Evolutionary conservation across 306 rosid genomes (phyloP), one percentile per base, ranked within the genome.

Genomic region (Cicer judaicum): DNA sequence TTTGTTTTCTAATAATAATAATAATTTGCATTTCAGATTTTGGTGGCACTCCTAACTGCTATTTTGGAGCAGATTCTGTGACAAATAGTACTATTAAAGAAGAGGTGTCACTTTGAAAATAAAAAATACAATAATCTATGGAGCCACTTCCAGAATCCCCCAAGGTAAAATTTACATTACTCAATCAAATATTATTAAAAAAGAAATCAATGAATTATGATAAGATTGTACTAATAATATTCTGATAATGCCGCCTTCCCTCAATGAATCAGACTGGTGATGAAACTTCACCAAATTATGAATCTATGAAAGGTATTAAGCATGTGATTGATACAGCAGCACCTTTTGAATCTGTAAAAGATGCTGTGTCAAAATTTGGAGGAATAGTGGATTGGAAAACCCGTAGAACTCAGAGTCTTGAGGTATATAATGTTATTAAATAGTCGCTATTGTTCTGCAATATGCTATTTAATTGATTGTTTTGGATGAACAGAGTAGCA

Each of bases 401-500:
- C 16, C 85, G 80, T 56, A 62, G 87, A 77, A 70, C 75, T 14
- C 82, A 77, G 29, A 80, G 73, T 77, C 11, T 80, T 18, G 75
- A 77, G 80, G 87, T 78, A 76, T 29, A 29, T 29, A 29, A 29
- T 29, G 34, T 29, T 29, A 29, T 29, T 29, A 29, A 29, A 29
- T 0, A 29, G 34, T 29, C 5, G 34, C 34, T 29, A 29, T 29
- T 29, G 34, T 24, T 24, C 3, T 24, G 29, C 29, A 24, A 24
- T 24, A 24, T 24, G 29, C 29, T 24, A 24, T 24, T 24, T 24
- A 24, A 29, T 29, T 29, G 36, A 29, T 29, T 29, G 36, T 61
- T 59, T 10, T 85, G 81, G 62, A 56, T 70, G 38, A 63, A 57
- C 89, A 94, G 98, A 88, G 93, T 83, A 85, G 89, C 62, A 94